phyloP scores from a whole-genome alignment of 2,329 filamentous ascomycete genomes.

The Colletotrichum kahawae region DNA sequence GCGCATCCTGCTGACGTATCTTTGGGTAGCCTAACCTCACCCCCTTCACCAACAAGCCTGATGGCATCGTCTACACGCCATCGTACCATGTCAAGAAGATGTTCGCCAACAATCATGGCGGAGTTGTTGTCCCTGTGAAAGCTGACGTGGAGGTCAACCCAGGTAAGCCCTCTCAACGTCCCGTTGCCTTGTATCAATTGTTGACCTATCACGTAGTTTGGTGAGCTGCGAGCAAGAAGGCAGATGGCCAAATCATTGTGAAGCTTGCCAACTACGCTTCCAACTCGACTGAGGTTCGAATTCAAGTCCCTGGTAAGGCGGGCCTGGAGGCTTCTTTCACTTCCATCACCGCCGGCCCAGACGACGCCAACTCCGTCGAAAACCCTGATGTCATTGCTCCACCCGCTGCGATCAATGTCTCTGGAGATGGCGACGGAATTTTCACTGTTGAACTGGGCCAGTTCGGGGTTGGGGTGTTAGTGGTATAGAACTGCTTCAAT shows the following conservation, averaged over 20 bases:
- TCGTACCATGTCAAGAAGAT: not conserved
- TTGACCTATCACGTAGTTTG: not conserved
- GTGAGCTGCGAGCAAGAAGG: not conserved
- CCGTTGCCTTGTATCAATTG: not conserved
- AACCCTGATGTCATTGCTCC: not conserved
- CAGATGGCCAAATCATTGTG: not conserved
- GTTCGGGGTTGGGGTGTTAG: not conserved
- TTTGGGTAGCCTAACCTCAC: not conserved
- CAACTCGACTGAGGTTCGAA: not conserved
- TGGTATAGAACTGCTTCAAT: not conserved
- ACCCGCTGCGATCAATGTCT: not conserved
- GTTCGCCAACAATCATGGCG: not conserved
- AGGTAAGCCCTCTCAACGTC: not conserved
- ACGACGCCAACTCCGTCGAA: not conserved
- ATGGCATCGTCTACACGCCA: not conserved
- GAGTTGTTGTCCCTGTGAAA: not conserved
- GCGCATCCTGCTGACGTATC: not conserved
- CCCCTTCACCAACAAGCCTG: not conserved
- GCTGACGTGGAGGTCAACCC: not conserved
- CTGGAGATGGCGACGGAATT: not conserved
- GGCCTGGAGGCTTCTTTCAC: not conserved
- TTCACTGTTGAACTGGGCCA: not conserved
- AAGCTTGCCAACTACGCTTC: not conserved
- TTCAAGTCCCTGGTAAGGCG: not conserved
- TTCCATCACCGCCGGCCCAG: not conserved